phyloP scores from a whole-genome alignment of 192 early-diverging fungal genomes.

The Endogone sp. region DNA sequence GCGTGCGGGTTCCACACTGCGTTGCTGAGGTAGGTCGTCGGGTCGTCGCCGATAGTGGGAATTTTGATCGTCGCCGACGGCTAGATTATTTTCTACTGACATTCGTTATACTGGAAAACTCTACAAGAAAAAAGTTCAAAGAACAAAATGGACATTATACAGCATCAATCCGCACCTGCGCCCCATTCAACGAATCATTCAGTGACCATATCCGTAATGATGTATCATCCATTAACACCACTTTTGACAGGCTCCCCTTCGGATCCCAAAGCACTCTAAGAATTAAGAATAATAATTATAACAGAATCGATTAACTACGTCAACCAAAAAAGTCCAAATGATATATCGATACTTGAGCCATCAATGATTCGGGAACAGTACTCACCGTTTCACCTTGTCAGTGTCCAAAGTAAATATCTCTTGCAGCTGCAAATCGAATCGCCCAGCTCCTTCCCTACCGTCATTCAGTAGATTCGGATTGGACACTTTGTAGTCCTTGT shows the following conservation, averaged over 20 bases:
- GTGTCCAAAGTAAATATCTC: slow-evolving; percentile 22
- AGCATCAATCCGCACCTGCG: slow-evolving; percentile 20
- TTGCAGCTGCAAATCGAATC: slow-evolving; percentile 23
- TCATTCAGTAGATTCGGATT: neutral
- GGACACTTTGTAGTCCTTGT: slow-evolving; percentile 16
- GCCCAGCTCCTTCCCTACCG: neutral
- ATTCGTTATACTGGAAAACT: no score
- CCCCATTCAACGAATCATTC: slow-evolving; percentile 34
- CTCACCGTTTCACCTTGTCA: slow-evolving; percentile 10
- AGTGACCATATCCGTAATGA: slow-evolving; percentile 47
- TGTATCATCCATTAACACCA: slow-evolving; percentile 31
- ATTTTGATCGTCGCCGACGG: slow-evolving; percentile 27
- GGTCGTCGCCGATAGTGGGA: slow-evolving; percentile 1
- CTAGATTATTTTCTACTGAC: slow-evolving; percentile 3
- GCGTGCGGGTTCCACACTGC: slow-evolving; percentile 66
- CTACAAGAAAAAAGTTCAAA: no score
- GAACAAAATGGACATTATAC: no score
- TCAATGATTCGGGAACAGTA: neutral
- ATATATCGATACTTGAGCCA: no score
- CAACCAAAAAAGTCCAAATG: no score
- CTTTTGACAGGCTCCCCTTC: slow-evolving; percentile 10
- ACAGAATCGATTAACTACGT: no score
- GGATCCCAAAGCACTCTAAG: slow-evolving; percentile 51
- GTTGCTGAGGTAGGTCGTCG: slow-evolving; percentile 8
- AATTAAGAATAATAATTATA: no score